These are phyloP conservation scores for Hanseniaspora gamundiae DNA, from an alignment of 1,139 yeast genomes.

Conservation along the genomic window DNA sequence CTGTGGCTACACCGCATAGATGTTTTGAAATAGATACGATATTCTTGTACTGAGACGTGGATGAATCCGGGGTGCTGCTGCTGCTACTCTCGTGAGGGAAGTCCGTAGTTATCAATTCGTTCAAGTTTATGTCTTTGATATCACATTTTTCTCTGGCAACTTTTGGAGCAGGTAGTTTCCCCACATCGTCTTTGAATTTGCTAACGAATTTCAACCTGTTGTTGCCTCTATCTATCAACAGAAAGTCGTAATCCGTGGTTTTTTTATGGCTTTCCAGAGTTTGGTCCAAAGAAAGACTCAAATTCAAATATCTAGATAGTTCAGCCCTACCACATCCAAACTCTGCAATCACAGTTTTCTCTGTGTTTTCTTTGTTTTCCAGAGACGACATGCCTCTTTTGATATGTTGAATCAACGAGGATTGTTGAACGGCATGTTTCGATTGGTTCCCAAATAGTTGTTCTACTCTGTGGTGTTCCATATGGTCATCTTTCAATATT, in stretches of 20 bases:
- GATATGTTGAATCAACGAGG: slow-evolving; percentile 66
- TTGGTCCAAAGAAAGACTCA: slow-evolving; percentile 10
- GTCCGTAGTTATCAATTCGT: slow-evolving; percentile 30
- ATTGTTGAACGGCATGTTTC: slow-evolving; percentile 70
- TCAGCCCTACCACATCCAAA: slow-evolving; percentile 92
- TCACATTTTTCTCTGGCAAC: slow-evolving; percentile 48
- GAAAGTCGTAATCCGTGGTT: slow-evolving; percentile 28
- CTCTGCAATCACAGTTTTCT: slow-evolving; percentile 39
- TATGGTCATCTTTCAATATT: slow-evolving; percentile 18
- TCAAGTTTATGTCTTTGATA: slow-evolving; percentile 60
- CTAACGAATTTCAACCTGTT: slow-evolving; percentile 70
- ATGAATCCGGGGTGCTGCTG: slow-evolving; percentile 10
- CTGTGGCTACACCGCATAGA: slow-evolving; percentile 90
- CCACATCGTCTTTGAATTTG: slow-evolving; percentile 44
- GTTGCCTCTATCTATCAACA: slow-evolving; percentile 68
- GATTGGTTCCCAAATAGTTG: slow-evolving; percentile 43
- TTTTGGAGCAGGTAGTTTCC: slow-evolving; percentile 6
- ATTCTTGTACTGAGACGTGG: too few species aligned
- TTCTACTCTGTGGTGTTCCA: slow-evolving; percentile 23
- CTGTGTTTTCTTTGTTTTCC: slow-evolving; percentile 6
- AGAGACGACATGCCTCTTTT: slow-evolving; percentile 30
- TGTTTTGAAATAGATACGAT: slow-evolving; percentile 69
- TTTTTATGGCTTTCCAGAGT: slow-evolving; percentile 5
- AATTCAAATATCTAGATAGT: slow-evolving; percentile 50
- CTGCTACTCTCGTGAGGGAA: slow-evolving; percentile 14